Evolutionary conservation across 1,139 yeast species (phyloP).

Genomic region (Candida sp.): DNA sequence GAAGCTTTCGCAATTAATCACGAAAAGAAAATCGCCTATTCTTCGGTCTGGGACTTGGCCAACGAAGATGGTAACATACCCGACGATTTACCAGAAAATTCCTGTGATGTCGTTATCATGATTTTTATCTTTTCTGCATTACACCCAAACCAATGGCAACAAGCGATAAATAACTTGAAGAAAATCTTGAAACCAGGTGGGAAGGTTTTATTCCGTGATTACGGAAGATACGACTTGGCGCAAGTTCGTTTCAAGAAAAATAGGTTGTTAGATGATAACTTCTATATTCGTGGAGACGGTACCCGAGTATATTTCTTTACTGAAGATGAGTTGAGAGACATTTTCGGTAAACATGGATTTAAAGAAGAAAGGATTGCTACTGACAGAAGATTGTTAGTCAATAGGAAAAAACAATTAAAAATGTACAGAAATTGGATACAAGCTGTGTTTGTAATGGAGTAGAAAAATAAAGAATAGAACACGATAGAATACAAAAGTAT

Average conservation of each 20-base stretch:
- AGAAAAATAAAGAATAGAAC: not conserved
- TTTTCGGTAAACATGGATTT: slow-evolving; percentile 68
- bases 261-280: slow-evolving; percentile 84
- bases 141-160: slow-evolving; percentile 87
- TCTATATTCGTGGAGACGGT: slow-evolving; percentile 97
- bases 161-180: slow-evolving; percentile 67
- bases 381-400: slow-evolving; percentile 86
- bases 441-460: slow-evolving; percentile 62
- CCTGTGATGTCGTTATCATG: slow-evolving; percentile 90
- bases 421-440: slow-evolving; percentile 99
- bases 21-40: slow-evolving; percentile 60
- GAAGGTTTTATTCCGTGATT: slow-evolving; percentile 82
- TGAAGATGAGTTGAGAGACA: slow-evolving; percentile 79
- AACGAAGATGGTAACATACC: slow-evolving; percentile 74
- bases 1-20: slow-evolving; percentile 49
- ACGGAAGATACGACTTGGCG: slow-evolving; percentile 94
- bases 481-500: not conserved
- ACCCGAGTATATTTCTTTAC: slow-evolving; percentile 96
- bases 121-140: slow-evolving; percentile 92
- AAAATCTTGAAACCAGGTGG: slow-evolving; percentile 92
- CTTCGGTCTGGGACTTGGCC: slow-evolving; percentile 96
- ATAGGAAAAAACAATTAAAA: slow-evolving; percentile 85
- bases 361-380: slow-evolving; percentile 75
- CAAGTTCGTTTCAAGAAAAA: slow-evolving; percentile 92
- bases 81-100: slow-evolving; percentile 74